A percentile compares a stretch with the other conserved stretches of the same genome.
These are phyloP conservation scores for Zymoseptoria brevis DNA, from an alignment of 2,329 filamentous ascomycete species.

Conservation along the genomic window DNA sequence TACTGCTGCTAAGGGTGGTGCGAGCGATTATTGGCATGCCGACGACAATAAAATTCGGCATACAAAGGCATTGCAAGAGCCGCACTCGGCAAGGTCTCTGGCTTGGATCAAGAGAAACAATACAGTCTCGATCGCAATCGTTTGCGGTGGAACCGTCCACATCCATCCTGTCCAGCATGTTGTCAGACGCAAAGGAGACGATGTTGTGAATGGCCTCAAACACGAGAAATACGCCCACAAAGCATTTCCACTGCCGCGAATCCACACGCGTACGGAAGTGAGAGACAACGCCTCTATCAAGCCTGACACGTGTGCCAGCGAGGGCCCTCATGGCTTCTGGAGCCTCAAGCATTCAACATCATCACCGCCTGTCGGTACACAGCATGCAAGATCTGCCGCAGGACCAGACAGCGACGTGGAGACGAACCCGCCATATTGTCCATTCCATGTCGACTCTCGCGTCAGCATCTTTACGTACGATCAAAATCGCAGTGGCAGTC, in stretches of 20 bases:
- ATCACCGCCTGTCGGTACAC: not conserved
- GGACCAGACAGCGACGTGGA: constrained; percentile 42
- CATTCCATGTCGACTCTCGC: constrained; percentile 85
- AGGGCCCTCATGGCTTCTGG: constrained; percentile 34
- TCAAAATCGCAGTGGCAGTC: constrained; percentile 15
- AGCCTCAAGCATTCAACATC: constrained; percentile 24
- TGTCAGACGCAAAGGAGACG: constrained; percentile 32
- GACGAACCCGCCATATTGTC: constrained; percentile 89
- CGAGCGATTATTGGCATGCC: constrained; percentile 64
- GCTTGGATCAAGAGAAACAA: constrained; percentile 57
- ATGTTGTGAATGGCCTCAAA: constrained; percentile 43
- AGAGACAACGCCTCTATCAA: constrained; percentile 3
- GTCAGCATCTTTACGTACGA: constrained; percentile 67
- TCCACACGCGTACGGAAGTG: constrained; percentile 12
- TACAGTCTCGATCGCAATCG: constrained; percentile 55
- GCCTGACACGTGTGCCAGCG: constrained; percentile 17
- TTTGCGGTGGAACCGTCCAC: constrained; percentile 59
- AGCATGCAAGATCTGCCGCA: not conserved
- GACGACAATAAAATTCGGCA: constrained; percentile 68
- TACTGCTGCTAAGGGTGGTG: constrained; percentile 60
- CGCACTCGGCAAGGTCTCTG: constrained; percentile 48
- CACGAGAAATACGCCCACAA: constrained; percentile 22
- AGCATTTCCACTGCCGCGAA: constrained; percentile 19
- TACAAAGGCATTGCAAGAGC: constrained; percentile 41
- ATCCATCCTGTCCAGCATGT: constrained; percentile 54